These are phyloP conservation scores for Starmera dryadoides DNA, from an alignment of 805 yeast genomes.

Conservation along the genomic window DNA sequence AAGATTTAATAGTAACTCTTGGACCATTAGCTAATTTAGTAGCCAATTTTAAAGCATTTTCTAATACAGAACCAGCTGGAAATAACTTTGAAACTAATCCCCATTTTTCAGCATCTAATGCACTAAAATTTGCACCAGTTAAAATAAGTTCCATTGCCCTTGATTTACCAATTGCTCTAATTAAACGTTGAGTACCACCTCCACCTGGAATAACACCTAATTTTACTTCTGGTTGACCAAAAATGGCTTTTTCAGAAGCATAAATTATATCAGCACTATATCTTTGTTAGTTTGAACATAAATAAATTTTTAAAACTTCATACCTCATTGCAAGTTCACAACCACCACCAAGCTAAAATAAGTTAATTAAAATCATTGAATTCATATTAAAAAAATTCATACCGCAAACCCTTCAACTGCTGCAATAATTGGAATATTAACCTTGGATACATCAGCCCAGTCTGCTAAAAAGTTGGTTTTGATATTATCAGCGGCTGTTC, in stretches of 20 bases:
- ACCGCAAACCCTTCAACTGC: conserved; percentile 46
- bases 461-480: conserved; percentile 27
- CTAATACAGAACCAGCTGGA: conserved; percentile 31
- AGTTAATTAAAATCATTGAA: background rate
- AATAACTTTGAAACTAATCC: conserved; percentile 38
- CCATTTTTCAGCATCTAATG: conserved; percentile 38
- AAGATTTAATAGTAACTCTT: conserved; percentile 36
- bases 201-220: conserved; percentile 46
- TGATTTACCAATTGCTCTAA: conserved; percentile 41
- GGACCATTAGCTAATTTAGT: conserved; percentile 32
- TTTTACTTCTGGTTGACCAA: conserved; percentile 51
- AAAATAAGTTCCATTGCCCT: conserved; percentile 41
- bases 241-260: conserved; percentile 38
- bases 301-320: background rate
- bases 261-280: conserved; percentile 36
- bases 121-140: conserved; percentile 38
- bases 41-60: conserved; percentile 38
- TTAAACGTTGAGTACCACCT: conserved; percentile 48
- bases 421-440: conserved; percentile 42
- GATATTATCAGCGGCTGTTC: conserved; percentile 28
- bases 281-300: background rate
- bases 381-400: background rate
- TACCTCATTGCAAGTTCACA: conserved; percentile 43
- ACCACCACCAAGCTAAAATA: conserved; percentile 39
- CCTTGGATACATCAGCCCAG: conserved; percentile 31